A percentile compares a stretch with the other conserved stretches of the same genome.
These are phyloP conservation scores for Trichaptum fuscoviolaceum DNA, from an alignment of 768 basidiomycete genomes.

Conservation along the genomic window DNA sequence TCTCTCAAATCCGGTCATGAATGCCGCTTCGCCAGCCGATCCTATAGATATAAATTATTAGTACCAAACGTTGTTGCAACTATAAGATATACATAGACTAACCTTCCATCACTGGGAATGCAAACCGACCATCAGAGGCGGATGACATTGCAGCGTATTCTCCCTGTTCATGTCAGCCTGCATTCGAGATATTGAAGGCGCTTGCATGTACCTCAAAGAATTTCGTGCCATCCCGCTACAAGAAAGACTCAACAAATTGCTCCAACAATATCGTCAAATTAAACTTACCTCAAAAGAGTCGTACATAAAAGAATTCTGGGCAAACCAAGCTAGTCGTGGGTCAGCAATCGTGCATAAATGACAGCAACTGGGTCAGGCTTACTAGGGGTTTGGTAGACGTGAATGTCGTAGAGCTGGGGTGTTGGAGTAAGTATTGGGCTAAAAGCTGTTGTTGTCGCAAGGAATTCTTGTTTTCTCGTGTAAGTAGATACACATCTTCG, in stretches of 20 bases:
- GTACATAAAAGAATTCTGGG: constrained; percentile 44
- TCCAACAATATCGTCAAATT: too few relatives aligned
- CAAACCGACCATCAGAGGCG: constrained; percentile 38
- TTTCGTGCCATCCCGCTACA: constrained; percentile 51
- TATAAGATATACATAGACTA: neutral
- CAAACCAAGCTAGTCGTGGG: constrained; percentile 33
- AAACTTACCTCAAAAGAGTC: constrained; percentile 35
- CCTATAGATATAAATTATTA: constrained; percentile 23
- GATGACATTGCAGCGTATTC: constrained; percentile 58
- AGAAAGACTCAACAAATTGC: neutral
- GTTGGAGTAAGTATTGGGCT: constrained; percentile 42
- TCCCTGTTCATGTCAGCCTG: constrained; percentile 29
- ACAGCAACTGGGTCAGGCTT: constrained; percentile 6
- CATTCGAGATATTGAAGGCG: neutral
- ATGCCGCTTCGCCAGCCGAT: constrained; percentile 55
- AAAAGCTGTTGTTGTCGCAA: constrained; percentile 45
- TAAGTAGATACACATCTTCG: neutral
- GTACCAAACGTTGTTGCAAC: too few relatives aligned
- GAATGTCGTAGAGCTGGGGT: constrained; percentile 50
- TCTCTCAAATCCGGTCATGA: constrained; percentile 62
- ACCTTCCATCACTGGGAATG: constrained; percentile 54
- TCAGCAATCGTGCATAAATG: neutral
- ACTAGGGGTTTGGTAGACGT: constrained; percentile 56
- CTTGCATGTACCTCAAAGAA: constrained; percentile 45
- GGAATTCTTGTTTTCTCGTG: constrained; percentile 37